Base-by-base conservation (phyloP, 2,329 filamentous ascomycete genomes). In the Clarireedia homoeocarpa region DNA sequence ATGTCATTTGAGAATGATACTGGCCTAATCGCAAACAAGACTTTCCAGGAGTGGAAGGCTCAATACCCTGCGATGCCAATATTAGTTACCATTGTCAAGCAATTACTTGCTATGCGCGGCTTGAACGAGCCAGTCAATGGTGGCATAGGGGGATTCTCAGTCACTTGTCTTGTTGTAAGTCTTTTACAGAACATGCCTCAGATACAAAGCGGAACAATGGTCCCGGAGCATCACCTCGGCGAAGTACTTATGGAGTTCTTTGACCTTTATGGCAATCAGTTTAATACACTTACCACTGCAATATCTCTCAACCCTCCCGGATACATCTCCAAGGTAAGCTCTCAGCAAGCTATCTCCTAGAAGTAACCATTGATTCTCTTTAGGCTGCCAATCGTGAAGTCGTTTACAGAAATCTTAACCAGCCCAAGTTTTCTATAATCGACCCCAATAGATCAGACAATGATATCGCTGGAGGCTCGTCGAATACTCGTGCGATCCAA, bases 1-100 rank as follows among this genome's bases (percentile, higher is more conserved):
- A 81, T 99, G 12, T 97, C 91, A 0, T 96, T 99, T 68, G 92
- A 99, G 72, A 97, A 96, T 67, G 73, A 85, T 38, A 89, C 87
- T 44, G 94, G 94, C 10, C 74, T 96, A 9, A 73, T 80, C 17
- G 92, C 94, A 2, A 86, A 94, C 66, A 74, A 84, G 17, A 96
- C 90, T 0, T 96, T 96, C 69, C 72, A 83, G 53, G 70, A 75
- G 0, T 99, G 94, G 94, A 91, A 88, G 71, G 65, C 75, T 14
- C 75, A 85, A 53, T 96, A 86, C 62, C 91, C 92, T 0, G 83
- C 84, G 7, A 91, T 97, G 89, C 88, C 90, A 0, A 82, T 89
- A 42, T 75, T 99, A 24, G 89, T 96, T 39, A 86, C 90, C 0
- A 70, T 97, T 26, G 81, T 99, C 72, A 99, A 99, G 74, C 94